These are phyloP conservation scores for Boletus subparvulus DNA, from an alignment of 768 basidiomycete species.

Conservation along the genomic window DNA sequence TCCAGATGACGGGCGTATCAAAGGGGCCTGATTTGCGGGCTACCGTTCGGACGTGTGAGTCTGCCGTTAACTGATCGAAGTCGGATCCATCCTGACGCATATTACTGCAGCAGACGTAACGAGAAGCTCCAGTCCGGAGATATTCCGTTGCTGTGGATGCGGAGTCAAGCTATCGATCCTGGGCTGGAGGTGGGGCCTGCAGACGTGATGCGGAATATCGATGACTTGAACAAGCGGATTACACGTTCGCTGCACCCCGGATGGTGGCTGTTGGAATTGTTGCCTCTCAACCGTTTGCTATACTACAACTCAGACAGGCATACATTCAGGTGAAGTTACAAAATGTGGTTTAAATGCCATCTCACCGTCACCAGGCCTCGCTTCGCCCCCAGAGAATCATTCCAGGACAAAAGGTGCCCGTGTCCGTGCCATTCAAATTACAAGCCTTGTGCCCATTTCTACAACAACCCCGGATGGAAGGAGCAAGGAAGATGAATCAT, in stretches of 20 bases:
- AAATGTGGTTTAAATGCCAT: not conserved
- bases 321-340: constrained; percentile 18
- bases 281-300: constrained; percentile 26
- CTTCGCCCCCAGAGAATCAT: constrained; percentile 28
- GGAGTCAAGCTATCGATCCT: constrained; percentile 30
- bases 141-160: constrained; percentile 34
- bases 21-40: constrained; percentile 46
- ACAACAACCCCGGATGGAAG: no score
- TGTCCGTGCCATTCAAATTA: constrained; percentile 30
- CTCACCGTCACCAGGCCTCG: constrained; percentile 27
- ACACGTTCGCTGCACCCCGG: constrained; percentile 10
- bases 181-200: constrained; percentile 23
- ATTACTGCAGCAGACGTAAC: constrained; percentile 23
- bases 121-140: constrained; percentile 29
- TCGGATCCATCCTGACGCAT: constrained; percentile 2
- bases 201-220: constrained; percentile 34
- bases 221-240: constrained; percentile 25
- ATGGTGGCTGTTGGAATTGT: constrained; percentile 28
- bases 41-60: constrained; percentile 41
- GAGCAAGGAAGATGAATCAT: no score
- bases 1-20: constrained; percentile 26
- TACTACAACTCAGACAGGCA: constrained; percentile 28
- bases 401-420: constrained; percentile 32
- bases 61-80: not conserved
- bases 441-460: constrained; percentile 17